phyloP scores from a whole-genome alignment of 371 early-diverging fungal species.

The Syncephalis plumigaleata region DNA sequence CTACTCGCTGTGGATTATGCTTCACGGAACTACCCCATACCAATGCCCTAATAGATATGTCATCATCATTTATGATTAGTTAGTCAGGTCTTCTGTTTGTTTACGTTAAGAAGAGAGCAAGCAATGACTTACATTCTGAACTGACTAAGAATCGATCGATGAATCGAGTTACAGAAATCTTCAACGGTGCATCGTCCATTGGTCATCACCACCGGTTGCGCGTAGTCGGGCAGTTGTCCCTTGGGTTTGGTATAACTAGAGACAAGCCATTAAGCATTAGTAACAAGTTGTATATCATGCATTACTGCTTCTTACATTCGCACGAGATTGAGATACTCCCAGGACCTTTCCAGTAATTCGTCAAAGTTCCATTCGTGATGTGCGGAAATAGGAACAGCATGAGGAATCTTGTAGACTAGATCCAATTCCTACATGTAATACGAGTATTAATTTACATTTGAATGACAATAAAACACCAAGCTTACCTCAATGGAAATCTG shows the following conservation, averaged over 20 bases:
- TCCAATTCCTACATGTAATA: conserved; percentile 42
- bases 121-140: conserved; percentile 64
- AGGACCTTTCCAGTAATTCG: conserved; percentile 89
- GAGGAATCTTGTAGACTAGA: conserved; percentile 92
- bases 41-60: conserved; percentile 46
- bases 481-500: conserved; percentile 40
- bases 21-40: conserved; percentile 99
- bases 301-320: conserved; percentile 18
- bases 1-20: conserved; percentile 98
- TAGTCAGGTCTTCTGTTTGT: background rate
- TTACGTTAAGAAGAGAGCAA: background rate
- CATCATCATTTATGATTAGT: background rate
- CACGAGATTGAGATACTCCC: conserved; percentile 69
- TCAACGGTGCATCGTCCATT: conserved; percentile 57
- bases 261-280: background rate
- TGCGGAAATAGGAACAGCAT: conserved; percentile 93
- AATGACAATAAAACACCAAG: no score
- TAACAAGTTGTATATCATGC: background rate
- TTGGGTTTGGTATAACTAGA: conserved; percentile 95
- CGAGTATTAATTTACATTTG: conserved; percentile 36
- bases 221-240: conserved; percentile 95
- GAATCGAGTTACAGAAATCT: conserved; percentile 98
- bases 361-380: conserved; percentile 99
- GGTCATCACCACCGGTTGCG: conserved; percentile 88
- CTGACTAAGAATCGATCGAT: conserved; percentile 87